phyloP scores from a whole-genome alignment of 2,329 filamentous ascomycete genomes.

The Botryotinia convoluta region DNA sequence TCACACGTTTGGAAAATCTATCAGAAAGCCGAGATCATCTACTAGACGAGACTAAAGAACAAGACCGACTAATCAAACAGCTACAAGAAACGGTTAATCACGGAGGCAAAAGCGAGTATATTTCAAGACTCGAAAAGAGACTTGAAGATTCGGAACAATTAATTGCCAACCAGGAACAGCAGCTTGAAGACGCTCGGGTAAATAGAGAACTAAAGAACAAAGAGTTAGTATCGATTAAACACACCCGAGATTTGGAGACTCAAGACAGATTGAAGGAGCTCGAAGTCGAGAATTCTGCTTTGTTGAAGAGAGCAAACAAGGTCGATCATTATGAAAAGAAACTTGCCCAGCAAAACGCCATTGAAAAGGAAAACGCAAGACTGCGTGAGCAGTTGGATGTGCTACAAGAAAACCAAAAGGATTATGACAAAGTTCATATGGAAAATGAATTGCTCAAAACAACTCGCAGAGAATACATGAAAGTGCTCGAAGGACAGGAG shows the following conservation, averaged over 20 bases:
- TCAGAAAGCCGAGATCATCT: conserved; percentile 61
- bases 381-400: conserved; percentile 55
- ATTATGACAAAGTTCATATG: conserved; percentile 35
- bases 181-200: conserved; percentile 54
- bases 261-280: conserved; percentile 56
- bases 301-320: conserved; percentile 61
- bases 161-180: conserved; percentile 67
- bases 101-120: conserved; percentile 49
- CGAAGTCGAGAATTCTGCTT: conserved; percentile 55
- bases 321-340: conserved; percentile 63
- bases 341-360: conserved; percentile 54
- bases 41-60: conserved; percentile 50
- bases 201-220: conserved; percentile 45
- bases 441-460: conserved; percentile 37
- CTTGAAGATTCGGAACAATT: conserved; percentile 67
- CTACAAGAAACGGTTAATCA: conserved; percentile 45
- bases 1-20: conserved; percentile 57
- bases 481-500: conserved; percentile 39
- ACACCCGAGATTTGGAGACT: conserved; percentile 46
- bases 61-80: conserved; percentile 48
- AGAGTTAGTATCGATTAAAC: conserved; percentile 49
- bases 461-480: conserved; percentile 41
- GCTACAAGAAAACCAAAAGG: conserved; percentile 47
- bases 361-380: conserved; percentile 55
- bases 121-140: conserved; percentile 54